Evolutionary conservation across 495 filamentous ascomycete genomes (phyloP).

Genomic region (Chaetomium cochliodes): DNA sequence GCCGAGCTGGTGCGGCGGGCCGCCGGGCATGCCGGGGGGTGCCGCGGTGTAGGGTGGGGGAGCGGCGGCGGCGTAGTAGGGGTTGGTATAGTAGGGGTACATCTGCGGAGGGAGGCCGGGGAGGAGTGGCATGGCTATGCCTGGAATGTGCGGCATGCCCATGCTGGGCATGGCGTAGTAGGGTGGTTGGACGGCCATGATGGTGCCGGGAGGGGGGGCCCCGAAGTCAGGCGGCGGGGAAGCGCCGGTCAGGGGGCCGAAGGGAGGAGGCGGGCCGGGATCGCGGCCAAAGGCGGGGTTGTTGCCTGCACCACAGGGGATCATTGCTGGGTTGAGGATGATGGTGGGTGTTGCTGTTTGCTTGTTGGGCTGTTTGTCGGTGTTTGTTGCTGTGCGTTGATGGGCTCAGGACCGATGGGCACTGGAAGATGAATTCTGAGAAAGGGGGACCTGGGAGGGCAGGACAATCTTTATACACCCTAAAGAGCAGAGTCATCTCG

Average conservation of each 20-base stretch:
- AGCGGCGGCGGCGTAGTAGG: not conserved
- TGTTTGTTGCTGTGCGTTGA: slow-evolving; percentile 17
- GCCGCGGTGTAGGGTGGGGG: not conserved
- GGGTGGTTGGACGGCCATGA: slow-evolving; percentile 4
- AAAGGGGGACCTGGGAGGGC: not conserved
- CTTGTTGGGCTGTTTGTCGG: not conserved
- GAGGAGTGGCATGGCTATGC: not conserved
- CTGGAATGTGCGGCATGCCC: not conserved
- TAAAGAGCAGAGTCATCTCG: not conserved
- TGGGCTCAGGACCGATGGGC: not conserved
- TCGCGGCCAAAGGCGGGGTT: slow-evolving; percentile 34
- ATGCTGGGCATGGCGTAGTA: not conserved
- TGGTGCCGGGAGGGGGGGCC: slow-evolving; percentile 19
- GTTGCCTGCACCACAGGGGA: slow-evolving; percentile 20
- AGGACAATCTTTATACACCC: not conserved
- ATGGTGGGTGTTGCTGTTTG: slow-evolving; percentile 3
- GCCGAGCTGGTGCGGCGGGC: slow-evolving; percentile 10
- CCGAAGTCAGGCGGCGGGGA: slow-evolving; percentile 8
- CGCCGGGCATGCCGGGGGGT: not conserved
- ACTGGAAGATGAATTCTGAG: not conserved
- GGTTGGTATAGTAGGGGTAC: not conserved
- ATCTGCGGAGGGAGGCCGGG: not conserved
- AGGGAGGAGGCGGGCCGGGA: slow-evolving; percentile 27
- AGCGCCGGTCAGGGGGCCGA: slow-evolving; percentile 5
- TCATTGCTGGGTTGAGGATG: slow-evolving; percentile 2